Percentiles rank a stretch among this genome's conserved stretches.
Conservation (phyloP, 2,329 filamentous ascomycete genomes). For the Cladosporium colombiae region DNA sequence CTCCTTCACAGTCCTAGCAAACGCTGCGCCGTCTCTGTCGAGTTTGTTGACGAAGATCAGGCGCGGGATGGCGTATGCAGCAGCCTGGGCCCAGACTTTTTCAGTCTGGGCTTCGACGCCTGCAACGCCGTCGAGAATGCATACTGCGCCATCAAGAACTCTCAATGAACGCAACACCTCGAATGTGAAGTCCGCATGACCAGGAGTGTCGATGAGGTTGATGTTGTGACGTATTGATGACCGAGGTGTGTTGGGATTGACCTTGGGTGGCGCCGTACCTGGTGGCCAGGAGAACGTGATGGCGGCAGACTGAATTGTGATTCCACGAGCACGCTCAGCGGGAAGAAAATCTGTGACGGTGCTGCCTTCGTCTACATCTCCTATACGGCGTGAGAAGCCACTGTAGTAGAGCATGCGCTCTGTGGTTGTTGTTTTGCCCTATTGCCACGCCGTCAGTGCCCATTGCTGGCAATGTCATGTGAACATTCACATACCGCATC, state of each 20-base stretch:
- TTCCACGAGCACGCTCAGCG: conserved; percentile 85
- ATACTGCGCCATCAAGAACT: conserved; percentile 87
- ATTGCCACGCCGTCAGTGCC: background rate
- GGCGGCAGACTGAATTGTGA: conserved; percentile 96
- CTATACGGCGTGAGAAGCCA: conserved; percentile 82
- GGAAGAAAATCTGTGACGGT: conserved; percentile 97
- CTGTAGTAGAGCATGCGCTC: conserved; percentile 99
- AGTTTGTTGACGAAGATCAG: conserved; percentile 84
- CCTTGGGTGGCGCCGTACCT: conserved; percentile 22
- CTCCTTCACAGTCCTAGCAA: conserved; percentile 82
- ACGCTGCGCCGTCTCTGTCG: conserved; percentile 78
- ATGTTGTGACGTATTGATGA: conserved; percentile 66
- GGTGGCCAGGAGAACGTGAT: conserved; percentile 94
- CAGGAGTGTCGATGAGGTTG: conserved; percentile 93
- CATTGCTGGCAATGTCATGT: background rate
- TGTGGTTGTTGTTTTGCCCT: conserved; percentile 96
- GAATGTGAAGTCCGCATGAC: conserved; percentile 96
- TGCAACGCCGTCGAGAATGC: conserved; percentile 87
- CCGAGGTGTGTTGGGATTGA: conserved; percentile 42
- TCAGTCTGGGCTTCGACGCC: conserved; percentile 97
- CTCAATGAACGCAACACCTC: conserved; percentile 89
- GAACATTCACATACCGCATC: conserved; percentile 65
- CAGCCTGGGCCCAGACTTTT: conserved; percentile 90
- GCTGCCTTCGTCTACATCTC: conserved; percentile 94
- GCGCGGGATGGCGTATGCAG: conserved; percentile 79